A percentile compares a stretch with the other conserved stretches of the same genome.
phyloP scores from a whole-genome alignment of 2,329 filamentous ascomycete genomes.

The Talaromyces sp. region DNA sequence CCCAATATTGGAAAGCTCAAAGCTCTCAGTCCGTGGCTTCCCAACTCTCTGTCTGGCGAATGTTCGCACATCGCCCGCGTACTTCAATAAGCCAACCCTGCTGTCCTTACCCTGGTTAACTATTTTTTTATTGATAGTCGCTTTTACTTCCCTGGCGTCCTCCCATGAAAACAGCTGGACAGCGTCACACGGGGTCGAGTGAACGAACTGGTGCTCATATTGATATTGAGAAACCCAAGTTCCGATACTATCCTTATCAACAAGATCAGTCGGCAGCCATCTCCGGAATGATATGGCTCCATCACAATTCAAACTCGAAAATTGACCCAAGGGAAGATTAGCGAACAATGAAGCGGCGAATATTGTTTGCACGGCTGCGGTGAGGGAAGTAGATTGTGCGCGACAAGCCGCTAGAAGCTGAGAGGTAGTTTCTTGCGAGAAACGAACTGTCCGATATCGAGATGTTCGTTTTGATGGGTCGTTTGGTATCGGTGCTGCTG shows the following conservation, averaged over 20 bases:
- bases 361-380: background rate
- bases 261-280: background rate
- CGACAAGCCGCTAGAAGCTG: background rate
- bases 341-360: background rate
- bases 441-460: background rate
- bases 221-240: background rate
- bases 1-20: slow-evolving; percentile 4
- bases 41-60: background rate
- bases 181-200: background rate
- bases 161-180: background rate
- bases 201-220: background rate
- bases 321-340: background rate
- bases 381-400: background rate
- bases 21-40: background rate
- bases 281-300: background rate
- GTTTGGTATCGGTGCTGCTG: background rate
- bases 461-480: background rate
- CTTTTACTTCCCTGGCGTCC: background rate
- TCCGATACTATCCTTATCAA: background rate
- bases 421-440: background rate
- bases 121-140: background rate
- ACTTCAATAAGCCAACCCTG: background rate
- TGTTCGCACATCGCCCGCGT: background rate
- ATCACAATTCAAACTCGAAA: background rate
- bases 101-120: background rate